These are phyloP conservation scores for Alopecurus myosuroides DNA, from an alignment of 176 grass and related monocot genomes.

Conservation along the genomic window DNA sequence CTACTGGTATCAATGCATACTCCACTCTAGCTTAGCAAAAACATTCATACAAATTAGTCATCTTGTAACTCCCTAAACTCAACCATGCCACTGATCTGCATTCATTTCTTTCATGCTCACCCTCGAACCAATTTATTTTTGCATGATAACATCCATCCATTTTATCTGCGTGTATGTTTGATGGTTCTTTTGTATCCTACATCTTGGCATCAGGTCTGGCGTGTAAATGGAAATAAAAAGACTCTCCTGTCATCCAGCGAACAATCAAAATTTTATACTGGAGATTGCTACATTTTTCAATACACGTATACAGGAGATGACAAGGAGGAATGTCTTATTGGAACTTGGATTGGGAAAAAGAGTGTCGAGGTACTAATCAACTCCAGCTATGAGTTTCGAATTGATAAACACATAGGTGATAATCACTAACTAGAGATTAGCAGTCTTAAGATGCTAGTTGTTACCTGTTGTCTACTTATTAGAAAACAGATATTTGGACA, in stretches of 20 bases:
- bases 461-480: neutral
- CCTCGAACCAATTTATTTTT: neutral
- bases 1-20: neutral
- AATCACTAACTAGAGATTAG: neutral
- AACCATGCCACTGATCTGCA: neutral
- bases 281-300: constrained; percentile 96
- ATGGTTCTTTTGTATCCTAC: constrained; percentile 12
- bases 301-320: constrained; percentile 83
- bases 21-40: no score
- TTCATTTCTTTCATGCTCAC: neutral
- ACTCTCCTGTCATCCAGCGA: constrained; percentile 48
- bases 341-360: constrained; percentile 90
- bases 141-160: neutral
- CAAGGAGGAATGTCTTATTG: constrained; percentile 88
- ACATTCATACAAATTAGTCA: neutral
- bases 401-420: constrained; percentile 3
- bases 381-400: constrained; percentile 5
- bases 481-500: neutral
- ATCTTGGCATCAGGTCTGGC: constrained; percentile 74
- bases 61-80: neutral
- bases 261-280: constrained; percentile 81
- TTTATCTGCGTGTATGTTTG: constrained; percentile 17
- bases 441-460: neutral
- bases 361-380: constrained; percentile 70
- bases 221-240: constrained; percentile 72